Conservation (phyloP, 345 rosid species). For the Nephelium lappaceum region DNA sequence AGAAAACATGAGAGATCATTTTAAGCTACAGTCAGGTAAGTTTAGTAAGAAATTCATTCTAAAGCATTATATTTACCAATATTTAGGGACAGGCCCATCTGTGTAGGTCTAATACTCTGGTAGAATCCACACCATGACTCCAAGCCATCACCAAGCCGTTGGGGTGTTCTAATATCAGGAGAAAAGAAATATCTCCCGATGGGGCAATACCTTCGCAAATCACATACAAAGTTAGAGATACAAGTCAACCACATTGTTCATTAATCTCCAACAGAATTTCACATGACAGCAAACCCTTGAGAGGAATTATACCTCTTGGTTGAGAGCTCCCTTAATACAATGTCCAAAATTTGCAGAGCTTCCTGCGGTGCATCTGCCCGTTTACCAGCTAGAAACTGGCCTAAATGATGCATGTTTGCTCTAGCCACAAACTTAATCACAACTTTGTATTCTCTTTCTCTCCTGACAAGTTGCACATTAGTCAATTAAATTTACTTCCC, state of each 20-base stretch:
- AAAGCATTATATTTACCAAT: constrained; percentile 58
- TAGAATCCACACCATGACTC: constrained; percentile 99
- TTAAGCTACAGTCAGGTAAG: background rate
- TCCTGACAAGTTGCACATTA: constrained; percentile 46
- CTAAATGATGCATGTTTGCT: constrained; percentile 87
- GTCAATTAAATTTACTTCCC: constrained; percentile 11
- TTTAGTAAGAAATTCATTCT: background rate
- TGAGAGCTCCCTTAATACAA: constrained; percentile 88
- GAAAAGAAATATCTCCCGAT: constrained; percentile 95
- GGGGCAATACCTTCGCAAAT: constrained; percentile 62
- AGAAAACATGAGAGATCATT: constrained; percentile 5
- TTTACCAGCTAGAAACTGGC: constrained; percentile 89
- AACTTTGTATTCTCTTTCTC: constrained; percentile 80
- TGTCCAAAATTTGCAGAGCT: constrained; percentile 85
- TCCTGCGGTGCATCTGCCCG: constrained; percentile 92
- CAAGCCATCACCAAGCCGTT: constrained; percentile 90
- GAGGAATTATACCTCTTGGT: constrained; percentile 55
- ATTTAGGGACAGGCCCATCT: constrained; percentile 94
- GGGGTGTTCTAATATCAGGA: constrained; percentile 75
- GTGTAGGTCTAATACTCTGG: constrained; percentile 97
- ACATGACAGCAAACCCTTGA: background rate
- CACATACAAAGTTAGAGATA: background rate
- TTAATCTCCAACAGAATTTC: background rate
- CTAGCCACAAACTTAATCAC: constrained; percentile 80
- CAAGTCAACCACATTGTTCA: background rate